phyloP scores from a whole-genome alignment of 2,329 filamentous ascomycete genomes.

The Myriangium duriaei region DNA sequence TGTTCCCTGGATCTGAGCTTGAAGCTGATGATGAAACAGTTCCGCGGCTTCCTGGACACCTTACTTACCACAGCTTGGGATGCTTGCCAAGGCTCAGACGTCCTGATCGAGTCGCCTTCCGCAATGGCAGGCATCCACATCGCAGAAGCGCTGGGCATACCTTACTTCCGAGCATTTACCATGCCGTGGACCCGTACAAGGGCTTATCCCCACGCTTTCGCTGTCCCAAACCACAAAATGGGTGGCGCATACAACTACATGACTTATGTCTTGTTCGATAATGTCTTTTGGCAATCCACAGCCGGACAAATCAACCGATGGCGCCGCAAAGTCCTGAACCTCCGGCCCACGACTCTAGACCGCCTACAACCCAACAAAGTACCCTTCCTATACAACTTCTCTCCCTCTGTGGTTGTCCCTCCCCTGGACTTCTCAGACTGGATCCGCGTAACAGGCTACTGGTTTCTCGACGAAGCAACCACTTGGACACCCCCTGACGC shows the following conservation, averaged over 20 bases:
- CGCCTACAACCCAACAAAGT: slow-evolving; percentile 95
- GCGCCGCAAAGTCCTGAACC: slow-evolving; percentile 66
- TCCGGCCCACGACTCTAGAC: slow-evolving; percentile 71
- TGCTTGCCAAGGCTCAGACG: slow-evolving; percentile 74
- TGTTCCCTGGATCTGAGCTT: too few species aligned
- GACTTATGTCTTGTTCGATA: slow-evolving; percentile 93
- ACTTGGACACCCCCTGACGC: slow-evolving; percentile 64
- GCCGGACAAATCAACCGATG: slow-evolving; percentile 85
- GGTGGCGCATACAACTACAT: slow-evolving; percentile 91
- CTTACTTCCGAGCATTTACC: slow-evolving; percentile 93
- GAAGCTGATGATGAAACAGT: slow-evolving; percentile 27
- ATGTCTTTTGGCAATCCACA: slow-evolving; percentile 90
- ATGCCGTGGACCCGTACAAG: slow-evolving; percentile 98
- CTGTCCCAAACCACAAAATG: slow-evolving; percentile 84
- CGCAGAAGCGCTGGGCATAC: slow-evolving; percentile 80
- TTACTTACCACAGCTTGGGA: slow-evolving; percentile 69
- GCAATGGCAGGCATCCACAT: slow-evolving; percentile 98
- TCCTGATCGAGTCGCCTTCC: slow-evolving; percentile 89
- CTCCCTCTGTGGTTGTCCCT: slow-evolving; percentile 81
- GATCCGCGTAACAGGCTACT: slow-evolving; percentile 95
- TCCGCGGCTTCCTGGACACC: slow-evolving; percentile 90
- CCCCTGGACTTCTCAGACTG: slow-evolving; percentile 94
- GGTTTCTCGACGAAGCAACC: slow-evolving; percentile 74
- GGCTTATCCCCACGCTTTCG: slow-evolving; percentile 92
- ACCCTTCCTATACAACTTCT: slow-evolving; percentile 98